Base-by-base conservation (phyloP, 345 rosid genomes). In the Camelina neglecta region DNA sequence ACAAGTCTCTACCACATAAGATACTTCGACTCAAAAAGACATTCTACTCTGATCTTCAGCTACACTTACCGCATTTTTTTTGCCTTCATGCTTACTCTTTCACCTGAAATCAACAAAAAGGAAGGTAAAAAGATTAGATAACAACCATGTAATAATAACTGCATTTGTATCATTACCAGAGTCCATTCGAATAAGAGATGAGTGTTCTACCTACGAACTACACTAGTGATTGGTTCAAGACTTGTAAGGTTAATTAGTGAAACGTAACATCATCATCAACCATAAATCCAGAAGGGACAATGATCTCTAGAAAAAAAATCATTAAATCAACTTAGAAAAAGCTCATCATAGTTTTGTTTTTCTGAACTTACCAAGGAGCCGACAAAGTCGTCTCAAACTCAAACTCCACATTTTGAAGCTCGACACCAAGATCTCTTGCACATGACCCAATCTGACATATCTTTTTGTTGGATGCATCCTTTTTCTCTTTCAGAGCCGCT, bases 291-390 rank as follows among this genome's bases (percentile, higher is more conserved):
- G 10, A 21, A 53, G 31, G 57, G 15, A 53, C 15, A 5, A 53
- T 23, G 58, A 23, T 51, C 56, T 21, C 56, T 4, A 26, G 29
- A 26, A 51, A 5, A 50, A 5, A 51, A 21, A 51, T 51, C 57
- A 20, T 11, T 51, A 2, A 53, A 6, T 53, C 57, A 4, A 53
- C 57, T 51, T 21, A 51, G 33, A 53, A 23, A 54, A 41, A 39
- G 63, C 5, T 56, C 47, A 45, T 3, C 31, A 26, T 4, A 4
- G n/a, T 23, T 61, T 7, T 50, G 38, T 31, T 18, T 18, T 45
- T 26, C 23, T 15, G 4, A 45, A 15, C 20, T 63, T 15, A 83
- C 91, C 92, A 89, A 2, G 88, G 80, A 71, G 85, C 82, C 35
- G 81, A 51, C 8, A 84, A 80, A 64, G 64, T 11, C 31, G 61